phyloP scores from a whole-genome alignment of 345 rosid genomes.

The Combretum micranthum region DNA sequence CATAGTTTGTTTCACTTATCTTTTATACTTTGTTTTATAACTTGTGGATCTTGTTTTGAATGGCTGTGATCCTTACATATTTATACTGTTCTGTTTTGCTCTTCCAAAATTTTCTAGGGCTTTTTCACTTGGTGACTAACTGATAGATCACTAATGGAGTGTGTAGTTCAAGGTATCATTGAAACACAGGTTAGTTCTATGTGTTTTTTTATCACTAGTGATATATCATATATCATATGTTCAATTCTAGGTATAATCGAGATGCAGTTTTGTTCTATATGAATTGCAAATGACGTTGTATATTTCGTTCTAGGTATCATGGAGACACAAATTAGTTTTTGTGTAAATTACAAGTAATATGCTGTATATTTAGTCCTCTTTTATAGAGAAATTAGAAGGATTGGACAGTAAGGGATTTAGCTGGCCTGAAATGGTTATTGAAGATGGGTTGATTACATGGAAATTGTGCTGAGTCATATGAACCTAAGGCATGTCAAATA shows the following conservation, averaged over 20 bases:
- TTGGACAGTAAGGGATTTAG: too few relatives aligned
- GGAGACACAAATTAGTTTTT: neutral
- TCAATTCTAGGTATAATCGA: neutral
- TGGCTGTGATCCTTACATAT: too few relatives aligned
- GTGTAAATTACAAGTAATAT: neutral
- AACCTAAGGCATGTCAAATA: too few relatives aligned
- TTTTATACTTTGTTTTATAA: too few relatives aligned
- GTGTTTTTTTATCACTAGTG: neutral
- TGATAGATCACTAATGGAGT: conserved; percentile 39
- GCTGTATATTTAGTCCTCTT: neutral
- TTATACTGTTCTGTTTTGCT: too few relatives aligned
- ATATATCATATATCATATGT: neutral
- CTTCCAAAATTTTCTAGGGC: too few relatives aligned
- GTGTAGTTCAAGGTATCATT: conserved; percentile 69
- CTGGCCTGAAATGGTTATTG: too few relatives aligned
- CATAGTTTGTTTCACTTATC: too few relatives aligned
- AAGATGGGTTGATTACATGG: too few relatives aligned
- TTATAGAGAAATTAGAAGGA: too few relatives aligned
- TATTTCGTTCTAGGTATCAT: neutral
- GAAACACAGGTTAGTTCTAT: conserved; percentile 47
- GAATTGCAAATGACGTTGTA: neutral
- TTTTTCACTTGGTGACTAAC: neutral
- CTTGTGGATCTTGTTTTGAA: too few relatives aligned
- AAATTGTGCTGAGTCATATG: too few relatives aligned
- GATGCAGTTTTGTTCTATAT: neutral